A percentile compares a stretch with the other conserved stretches of the same genome.
phyloP scores from a whole-genome alignment of 1,284 basidiomycete genomes.

The Porodaedalea pini region DNA sequence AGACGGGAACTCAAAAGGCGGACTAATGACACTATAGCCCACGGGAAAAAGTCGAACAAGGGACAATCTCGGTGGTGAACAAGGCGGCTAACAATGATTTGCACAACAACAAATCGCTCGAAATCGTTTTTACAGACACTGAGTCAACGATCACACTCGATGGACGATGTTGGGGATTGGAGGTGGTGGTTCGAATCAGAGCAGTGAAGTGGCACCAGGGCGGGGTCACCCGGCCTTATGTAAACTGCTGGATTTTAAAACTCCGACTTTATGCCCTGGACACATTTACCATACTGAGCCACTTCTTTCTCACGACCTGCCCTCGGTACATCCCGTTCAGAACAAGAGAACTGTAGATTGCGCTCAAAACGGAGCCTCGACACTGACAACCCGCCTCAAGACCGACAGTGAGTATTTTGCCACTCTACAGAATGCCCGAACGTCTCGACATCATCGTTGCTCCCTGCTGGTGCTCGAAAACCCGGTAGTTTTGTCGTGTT shows the following conservation, averaged over 20 bases:
- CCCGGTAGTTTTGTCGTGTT: slow-evolving; percentile 5
- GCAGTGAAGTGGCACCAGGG: slow-evolving; percentile 3
- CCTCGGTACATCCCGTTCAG: not conserved
- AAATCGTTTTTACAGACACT: slow-evolving; percentile 14
- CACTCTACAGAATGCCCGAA: not conserved
- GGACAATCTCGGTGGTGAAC: slow-evolving; percentile 6
- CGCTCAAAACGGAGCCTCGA: not conserved
- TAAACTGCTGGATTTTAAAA: not conserved
- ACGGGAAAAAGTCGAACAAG: not conserved
- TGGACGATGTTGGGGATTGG: slow-evolving; percentile 16
- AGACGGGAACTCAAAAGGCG: not conserved
- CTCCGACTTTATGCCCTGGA: not conserved
- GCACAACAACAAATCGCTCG: slow-evolving; percentile 10
- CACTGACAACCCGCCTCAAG: slow-evolving; percentile 12
- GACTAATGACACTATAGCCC: not conserved
- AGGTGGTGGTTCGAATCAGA: slow-evolving; percentile 43
- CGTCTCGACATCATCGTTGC: not conserved
- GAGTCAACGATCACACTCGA: slow-evolving; percentile 23
- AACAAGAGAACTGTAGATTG: not conserved
- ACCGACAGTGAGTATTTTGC: slow-evolving; percentile 15
- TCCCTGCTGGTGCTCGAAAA: slow-evolving; percentile 1
- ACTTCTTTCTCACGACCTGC: not conserved
- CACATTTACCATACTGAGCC: not conserved
- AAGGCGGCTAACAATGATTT: slow-evolving; percentile 9
- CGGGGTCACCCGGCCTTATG: not conserved